Evolutionary conservation across 1,139 yeast genomes (phyloP).

Genomic region (Saccharomyces hybrid): DNA sequence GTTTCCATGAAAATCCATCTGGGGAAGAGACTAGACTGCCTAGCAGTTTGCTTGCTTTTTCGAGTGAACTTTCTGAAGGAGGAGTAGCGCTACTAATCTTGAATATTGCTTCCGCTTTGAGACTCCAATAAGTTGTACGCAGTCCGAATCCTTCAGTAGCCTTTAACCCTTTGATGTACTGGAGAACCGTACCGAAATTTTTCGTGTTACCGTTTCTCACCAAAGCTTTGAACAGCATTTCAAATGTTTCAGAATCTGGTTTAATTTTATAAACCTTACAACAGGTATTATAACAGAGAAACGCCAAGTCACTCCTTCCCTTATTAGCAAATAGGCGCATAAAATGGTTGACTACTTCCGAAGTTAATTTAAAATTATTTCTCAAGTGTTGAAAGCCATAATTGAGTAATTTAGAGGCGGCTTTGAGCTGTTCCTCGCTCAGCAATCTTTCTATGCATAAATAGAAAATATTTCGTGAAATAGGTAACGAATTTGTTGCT

Average conservation of each 20-base stretch:
- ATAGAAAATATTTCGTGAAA: constrained; percentile 19
- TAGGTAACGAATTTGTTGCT: constrained; percentile 16
- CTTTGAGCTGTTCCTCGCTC: constrained; percentile 21
- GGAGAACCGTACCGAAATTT: constrained; percentile 20
- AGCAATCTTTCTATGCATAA: constrained; percentile 24
- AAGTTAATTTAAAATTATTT: constrained; percentile 8
- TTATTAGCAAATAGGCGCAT: constrained; percentile 25
- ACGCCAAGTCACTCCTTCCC: constrained; percentile 33
- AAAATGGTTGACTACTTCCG: constrained; percentile 29
- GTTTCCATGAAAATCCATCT: constrained; percentile 7
- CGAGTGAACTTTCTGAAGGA: constrained; percentile 3
- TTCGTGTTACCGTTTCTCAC: constrained; percentile 31
- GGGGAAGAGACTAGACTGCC: not conserved
- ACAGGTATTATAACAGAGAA: constrained; percentile 30
- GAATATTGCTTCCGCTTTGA: constrained; percentile 18
- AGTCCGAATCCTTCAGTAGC: constrained; percentile 1
- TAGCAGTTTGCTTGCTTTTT: constrained; percentile 6
- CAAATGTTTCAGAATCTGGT: constrained; percentile 30
- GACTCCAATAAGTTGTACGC: constrained; percentile 23
- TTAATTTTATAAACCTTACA: constrained; percentile 16
- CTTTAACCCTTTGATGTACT: constrained; percentile 11
- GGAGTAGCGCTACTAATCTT: constrained; percentile 9
- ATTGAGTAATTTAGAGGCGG: constrained; percentile 26
- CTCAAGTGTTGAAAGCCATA: constrained; percentile 6
- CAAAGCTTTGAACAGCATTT: constrained; percentile 31